Evolutionary conservation across 768 basidiomycete genomes (phyloP), one percentile per base, ranked within the genome.

Genomic region (Hypsizygus marmoreus): DNA sequence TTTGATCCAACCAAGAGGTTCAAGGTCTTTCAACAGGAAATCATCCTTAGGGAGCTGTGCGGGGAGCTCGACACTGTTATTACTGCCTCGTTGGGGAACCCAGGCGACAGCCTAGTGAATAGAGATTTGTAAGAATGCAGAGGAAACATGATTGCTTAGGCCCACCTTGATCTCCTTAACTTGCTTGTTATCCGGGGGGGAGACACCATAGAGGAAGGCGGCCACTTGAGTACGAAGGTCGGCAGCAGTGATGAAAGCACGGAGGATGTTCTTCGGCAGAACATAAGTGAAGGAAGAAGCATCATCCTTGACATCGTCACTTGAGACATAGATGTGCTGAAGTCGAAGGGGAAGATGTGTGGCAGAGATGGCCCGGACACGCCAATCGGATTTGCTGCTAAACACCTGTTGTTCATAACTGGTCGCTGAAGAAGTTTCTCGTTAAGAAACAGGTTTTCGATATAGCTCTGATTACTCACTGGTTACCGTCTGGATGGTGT

Each of bases 371-470:
- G 97, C 97, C 51, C 97, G 88, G 24, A 97, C 91, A 58, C 97
- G 92, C 97, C 97, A 99, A 66, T 99, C 97, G 4, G 97, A 97
- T 75, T 99, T 98, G 74, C 88, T 91, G 68, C 91, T 95, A 75
- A 99, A 99, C n/a, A 93, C 88, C 61, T 93, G 90, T 60, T 97
- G 94, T 67, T 97, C 97, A 64, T 99, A 99, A 62, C 91, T 93
- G 51, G 97, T 97, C 1, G 95, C 86, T 87, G 51, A 16, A 34
- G 9, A 29, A 25, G 19, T 29, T 54, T 24, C 56, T 34, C 37
- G 29, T 34, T 35, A 24, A 38, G 35, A 11, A n/a, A 36, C 43
- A 43, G 35, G 24, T 43, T 40, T 24, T 45, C 10, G 16, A 38
- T 19, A 30, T 10, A 17, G n/a, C n/a, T n/a, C n/a, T n/a, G n/a